A percentile compares a stretch with the other conserved stretches of the same genome.
phyloP scores from a whole-genome alignment of 2,329 filamentous ascomycete species.

The Aspergillus candidus region DNA sequence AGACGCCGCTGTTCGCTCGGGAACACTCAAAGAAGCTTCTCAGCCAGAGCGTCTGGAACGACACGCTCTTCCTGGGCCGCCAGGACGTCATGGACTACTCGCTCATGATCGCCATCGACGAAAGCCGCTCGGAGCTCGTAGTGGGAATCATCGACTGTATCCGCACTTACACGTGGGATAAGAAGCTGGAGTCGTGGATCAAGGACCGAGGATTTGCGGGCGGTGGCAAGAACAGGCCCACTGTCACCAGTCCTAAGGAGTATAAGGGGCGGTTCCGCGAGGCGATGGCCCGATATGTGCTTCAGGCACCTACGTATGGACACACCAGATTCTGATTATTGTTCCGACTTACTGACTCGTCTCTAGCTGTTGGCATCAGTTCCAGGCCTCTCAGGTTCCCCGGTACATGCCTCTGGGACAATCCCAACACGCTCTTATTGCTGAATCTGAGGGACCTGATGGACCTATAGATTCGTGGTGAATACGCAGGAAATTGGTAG shows the following conservation, averaged over 20 bases:
- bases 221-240: slow-evolving; percentile 75
- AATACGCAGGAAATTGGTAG: too few species aligned
- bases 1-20: slow-evolving; percentile 87
- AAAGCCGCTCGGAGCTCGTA: slow-evolving; percentile 79
- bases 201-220: slow-evolving; percentile 86
- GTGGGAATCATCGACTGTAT: slow-evolving; percentile 99
- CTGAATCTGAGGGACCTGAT: too few species aligned
- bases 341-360: slow-evolving; percentile 2
- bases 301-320: slow-evolving; percentile 45
- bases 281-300: slow-evolving; percentile 82
- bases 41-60: slow-evolving; percentile 89
- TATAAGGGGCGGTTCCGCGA: slow-evolving; percentile 95
- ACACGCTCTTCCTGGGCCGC: slow-evolving; percentile 86
- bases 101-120: slow-evolving; percentile 96
- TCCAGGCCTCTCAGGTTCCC: slow-evolving; percentile 29
- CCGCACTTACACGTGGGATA: slow-evolving; percentile 98
- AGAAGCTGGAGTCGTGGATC: slow-evolving; percentile 99
- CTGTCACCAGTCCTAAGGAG: slow-evolving; percentile 94
- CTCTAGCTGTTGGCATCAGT: slow-evolving; percentile 43
- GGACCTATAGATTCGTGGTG: not conserved
- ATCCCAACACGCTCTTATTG: too few species aligned
- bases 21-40: slow-evolving; percentile 95
- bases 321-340: not conserved
- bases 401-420: slow-evolving; percentile 18
- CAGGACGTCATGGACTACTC: slow-evolving; percentile 99